Evolutionary conservation across 345 rosid species (phyloP).

Genomic region (Citrus trifoliata): DNA sequence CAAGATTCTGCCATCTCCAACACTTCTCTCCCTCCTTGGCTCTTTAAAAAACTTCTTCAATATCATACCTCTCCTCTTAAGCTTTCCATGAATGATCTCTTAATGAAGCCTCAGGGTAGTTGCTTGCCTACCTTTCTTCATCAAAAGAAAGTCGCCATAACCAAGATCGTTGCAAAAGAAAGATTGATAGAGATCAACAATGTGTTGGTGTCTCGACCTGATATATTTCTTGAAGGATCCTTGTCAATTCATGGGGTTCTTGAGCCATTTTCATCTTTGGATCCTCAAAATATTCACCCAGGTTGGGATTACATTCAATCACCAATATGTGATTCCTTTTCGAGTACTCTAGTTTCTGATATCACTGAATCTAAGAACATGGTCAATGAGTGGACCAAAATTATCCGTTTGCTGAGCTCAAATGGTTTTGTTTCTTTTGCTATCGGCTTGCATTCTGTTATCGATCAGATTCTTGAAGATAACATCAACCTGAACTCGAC

Average conservation of each 20-base stretch:
- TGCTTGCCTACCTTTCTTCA: conserved; percentile 61
- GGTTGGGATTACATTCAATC: conserved; percentile 33
- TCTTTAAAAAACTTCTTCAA: conserved; percentile 58
- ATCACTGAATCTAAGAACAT: conserved; percentile 22
- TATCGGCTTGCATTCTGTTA: conserved; percentile 64
- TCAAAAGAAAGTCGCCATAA: conserved; percentile 45
- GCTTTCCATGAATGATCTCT: conserved; percentile 52
- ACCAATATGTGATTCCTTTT: conserved; percentile 30
- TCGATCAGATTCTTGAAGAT: conserved; percentile 49
- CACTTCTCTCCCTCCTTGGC: conserved; percentile 45
- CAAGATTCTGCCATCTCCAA: conserved; percentile 54
- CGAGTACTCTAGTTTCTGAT: conserved; percentile 15
- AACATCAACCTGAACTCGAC: conserved; percentile 37
- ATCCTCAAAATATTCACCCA: conserved; percentile 15
- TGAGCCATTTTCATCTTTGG: conserved; percentile 46
- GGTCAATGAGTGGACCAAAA: conserved; percentile 50
- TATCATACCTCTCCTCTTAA: conserved; percentile 59
- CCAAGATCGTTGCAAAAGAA: conserved; percentile 30
- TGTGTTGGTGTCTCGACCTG: conserved; percentile 56
- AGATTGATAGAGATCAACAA: conserved; percentile 53
- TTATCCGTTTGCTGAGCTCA: conserved; percentile 57
- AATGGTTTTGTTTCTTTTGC: conserved; percentile 73
- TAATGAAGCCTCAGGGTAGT: conserved; percentile 38
- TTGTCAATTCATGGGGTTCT: conserved; percentile 69
- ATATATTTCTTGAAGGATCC: conserved; percentile 60